phyloP scores from a whole-genome alignment of 805 yeast species.

The Spathaspora sp. region DNA sequence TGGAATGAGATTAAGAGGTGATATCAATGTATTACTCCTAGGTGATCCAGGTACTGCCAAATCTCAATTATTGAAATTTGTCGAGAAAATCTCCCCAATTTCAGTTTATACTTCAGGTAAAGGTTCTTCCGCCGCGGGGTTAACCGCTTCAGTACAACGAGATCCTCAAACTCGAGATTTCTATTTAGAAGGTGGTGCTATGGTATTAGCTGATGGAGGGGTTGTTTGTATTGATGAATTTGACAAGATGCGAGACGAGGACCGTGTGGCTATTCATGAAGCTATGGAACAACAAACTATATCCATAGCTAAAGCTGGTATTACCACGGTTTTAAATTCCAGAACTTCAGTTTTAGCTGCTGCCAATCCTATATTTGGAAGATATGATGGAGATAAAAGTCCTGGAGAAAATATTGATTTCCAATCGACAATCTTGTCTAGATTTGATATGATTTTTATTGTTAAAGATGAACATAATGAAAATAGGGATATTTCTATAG shows the following conservation, averaged over 20 bases:
- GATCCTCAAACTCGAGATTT: conserved; percentile 86
- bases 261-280: conserved; percentile 97
- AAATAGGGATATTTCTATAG: conserved; percentile 80
- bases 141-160: conserved; percentile 96
- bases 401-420: conserved; percentile 98
- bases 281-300: conserved; percentile 99
- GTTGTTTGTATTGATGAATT: conserved; percentile 99
- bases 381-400: conserved; percentile 92
- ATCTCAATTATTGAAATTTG: conserved; percentile 92
- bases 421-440: conserved; percentile 92
- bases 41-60: conserved; percentile 99
- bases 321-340: conserved; percentile 92
- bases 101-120: conserved; percentile 97
- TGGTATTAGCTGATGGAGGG: conserved; percentile 99
- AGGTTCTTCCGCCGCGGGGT: conserved; percentile 99
- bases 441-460: conserved; percentile 97
- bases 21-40: conserved; percentile 83
- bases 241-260: conserved; percentile 99
- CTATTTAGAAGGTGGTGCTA: conserved; percentile 98
- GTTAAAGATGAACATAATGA: conserved; percentile 94
- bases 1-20: conserved; percentile 96
- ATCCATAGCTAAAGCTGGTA: conserved; percentile 98
- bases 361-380: conserved; percentile 95
- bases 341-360: conserved; percentile 97
- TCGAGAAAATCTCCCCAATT: conserved; percentile 91